Conservation (phyloP, 83 land plant genomes). For the Thuja plicata region DNA sequence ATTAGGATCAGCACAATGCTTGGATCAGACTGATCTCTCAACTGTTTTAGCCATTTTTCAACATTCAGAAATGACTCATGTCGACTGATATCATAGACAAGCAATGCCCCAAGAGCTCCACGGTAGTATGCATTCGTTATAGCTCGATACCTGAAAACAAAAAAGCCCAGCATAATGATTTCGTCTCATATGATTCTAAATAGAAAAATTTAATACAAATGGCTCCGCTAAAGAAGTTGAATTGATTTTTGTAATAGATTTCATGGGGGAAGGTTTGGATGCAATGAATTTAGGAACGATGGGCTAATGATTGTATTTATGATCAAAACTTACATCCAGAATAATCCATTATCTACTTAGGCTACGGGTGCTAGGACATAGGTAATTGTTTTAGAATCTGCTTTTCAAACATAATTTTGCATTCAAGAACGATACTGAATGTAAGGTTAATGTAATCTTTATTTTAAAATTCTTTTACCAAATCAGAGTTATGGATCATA, state of each 20-base stretch:
- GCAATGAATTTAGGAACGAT: neutral
- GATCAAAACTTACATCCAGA: neutral
- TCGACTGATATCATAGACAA: slow-evolving; percentile 7
- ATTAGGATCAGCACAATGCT: neutral
- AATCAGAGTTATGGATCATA: neutral
- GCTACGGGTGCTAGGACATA: neutral
- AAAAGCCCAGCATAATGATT: neutral
- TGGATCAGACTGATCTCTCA: neutral
- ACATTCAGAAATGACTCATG: neutral
- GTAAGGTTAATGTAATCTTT: neutral
- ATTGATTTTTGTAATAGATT: neutral
- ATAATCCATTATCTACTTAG: neutral
- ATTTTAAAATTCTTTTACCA: neutral
- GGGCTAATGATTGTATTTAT: neutral
- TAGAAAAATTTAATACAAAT: neutral
- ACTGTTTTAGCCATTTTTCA: neutral
- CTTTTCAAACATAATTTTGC: neutral
- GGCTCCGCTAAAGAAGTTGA: neutral
- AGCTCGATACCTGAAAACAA: neutral
- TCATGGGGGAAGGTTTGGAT: neutral
- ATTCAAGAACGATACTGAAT: neutral
- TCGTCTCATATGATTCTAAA: neutral
- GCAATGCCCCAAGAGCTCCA: slow-evolving; percentile 1
- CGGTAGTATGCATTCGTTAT: slow-evolving; percentile 9
- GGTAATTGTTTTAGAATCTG: neutral